These are phyloP conservation scores for Parathielavia appendiculata DNA, from an alignment of 495 filamentous ascomycete genomes.

Conservation along the genomic window DNA sequence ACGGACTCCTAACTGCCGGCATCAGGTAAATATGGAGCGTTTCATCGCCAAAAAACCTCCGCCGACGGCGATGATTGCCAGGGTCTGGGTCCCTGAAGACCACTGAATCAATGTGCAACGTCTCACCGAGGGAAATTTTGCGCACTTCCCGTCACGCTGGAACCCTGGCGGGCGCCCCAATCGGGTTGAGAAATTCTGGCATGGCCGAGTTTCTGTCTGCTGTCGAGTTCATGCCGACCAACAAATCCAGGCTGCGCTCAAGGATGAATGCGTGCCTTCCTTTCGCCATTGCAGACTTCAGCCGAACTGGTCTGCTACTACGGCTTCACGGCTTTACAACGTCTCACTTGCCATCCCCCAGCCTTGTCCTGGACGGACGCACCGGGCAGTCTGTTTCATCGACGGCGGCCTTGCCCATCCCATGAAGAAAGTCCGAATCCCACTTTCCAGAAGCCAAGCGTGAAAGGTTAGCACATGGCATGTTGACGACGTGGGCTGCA, in stretches of 20 bases:
- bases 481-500: not conserved
- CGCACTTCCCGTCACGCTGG: too few species aligned
- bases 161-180: too few species aligned
- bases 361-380: not conserved
- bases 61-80: too few species aligned
- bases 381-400: constrained; percentile 10
- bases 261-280: constrained; percentile 3
- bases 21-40: too few species aligned
- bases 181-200: too few species aligned
- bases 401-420: not conserved
- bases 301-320: too few species aligned
- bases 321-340: constrained; percentile 1
- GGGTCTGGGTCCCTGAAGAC: too few species aligned
- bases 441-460: not conserved
- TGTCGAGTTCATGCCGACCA: not conserved
- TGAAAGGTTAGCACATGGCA: not conserved
- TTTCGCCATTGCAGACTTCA: not conserved
- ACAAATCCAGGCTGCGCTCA: not conserved
- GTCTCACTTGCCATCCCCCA: not conserved
- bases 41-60: too few species aligned
- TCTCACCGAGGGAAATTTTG: too few species aligned
- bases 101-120: too few species aligned
- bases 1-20: too few species aligned
- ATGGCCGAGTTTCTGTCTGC: too few species aligned
- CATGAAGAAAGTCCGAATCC: not conserved